Evolutionary conservation across 768 basidiomycete species (phyloP).

Genomic region (Mycena latifolia): DNA sequence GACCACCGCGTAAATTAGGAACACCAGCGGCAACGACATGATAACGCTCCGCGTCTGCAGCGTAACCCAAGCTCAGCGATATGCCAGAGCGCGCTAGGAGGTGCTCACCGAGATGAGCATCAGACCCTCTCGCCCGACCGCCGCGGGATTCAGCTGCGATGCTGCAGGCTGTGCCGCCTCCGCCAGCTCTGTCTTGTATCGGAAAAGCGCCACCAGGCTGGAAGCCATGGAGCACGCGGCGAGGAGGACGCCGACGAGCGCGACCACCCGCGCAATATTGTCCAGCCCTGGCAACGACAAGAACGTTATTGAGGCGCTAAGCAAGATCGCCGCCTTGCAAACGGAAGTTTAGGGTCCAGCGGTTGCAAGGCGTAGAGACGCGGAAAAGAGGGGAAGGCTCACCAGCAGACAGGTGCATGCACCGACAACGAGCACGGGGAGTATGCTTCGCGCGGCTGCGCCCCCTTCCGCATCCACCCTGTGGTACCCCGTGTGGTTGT

Average conservation of each 20-base stretch:
- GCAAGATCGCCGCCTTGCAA: constrained; percentile 78
- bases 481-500: constrained; percentile 62
- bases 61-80: neutral
- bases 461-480: constrained; percentile 74
- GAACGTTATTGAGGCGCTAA: constrained; percentile 87
- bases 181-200: constrained; percentile 75
- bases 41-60: constrained; percentile 70
- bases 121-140: constrained; percentile 71
- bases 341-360: constrained; percentile 34
- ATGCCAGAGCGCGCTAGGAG: neutral
- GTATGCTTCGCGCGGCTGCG: constrained; percentile 52
- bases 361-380: constrained; percentile 32
- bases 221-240: constrained; percentile 78
- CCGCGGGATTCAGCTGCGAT: constrained; percentile 23
- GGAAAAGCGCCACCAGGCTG: constrained; percentile 76
- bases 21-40: constrained; percentile 80
- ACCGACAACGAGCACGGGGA: constrained; percentile 71
- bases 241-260: constrained; percentile 76
- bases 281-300: constrained; percentile 83
- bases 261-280: constrained; percentile 70
- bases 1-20: constrained; percentile 77
- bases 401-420: constrained; percentile 77
- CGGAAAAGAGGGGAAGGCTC: constrained; percentile 44
- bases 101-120: constrained; percentile 58
- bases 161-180: constrained; percentile 49